Evolutionary conservation across 202 grass and related monocot genomes (phyloP), one percentile per base, ranked within the genome.

Genomic region (Zoysia matrella): DNA sequence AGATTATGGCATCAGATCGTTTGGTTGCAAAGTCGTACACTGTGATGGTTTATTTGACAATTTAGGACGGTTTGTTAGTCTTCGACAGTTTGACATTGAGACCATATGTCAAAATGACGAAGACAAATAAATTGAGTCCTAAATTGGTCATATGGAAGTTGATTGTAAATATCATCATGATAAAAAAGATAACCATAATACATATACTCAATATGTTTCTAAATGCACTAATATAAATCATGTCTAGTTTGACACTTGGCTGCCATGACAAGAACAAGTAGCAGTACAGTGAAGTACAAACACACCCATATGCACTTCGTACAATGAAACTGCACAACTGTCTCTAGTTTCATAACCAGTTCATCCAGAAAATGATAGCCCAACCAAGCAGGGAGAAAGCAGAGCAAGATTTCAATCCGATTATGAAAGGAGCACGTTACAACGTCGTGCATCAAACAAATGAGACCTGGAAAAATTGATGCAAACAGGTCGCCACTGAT

Each of bases 401-500:
- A 90, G 40, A 11, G 6, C 60, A 73, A 30, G 60, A 30, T 81
- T 77, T 66, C n/a, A 18, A 18, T 47, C 60, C 2, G 58, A 30
- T 30, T 30, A 56, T 14, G 47, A 62, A 75, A 12, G 43, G 16
- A 74, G 8, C 76, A 15, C 22, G 16, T 14, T 43, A 9, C 45
- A 67, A 6, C 52, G 13, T 2, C 48, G 40, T 51, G 48, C 15
- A 69, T 45, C 10, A 4, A 0, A 22, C 8, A 9, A 61, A 3
- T 4, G 18, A 82, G 11, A 74, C 43, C 1, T 49, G 5, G 3
- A 69, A 39, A 11, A 86, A 70, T 86, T 79, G 3, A 86, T 86
- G 73, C 62, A 90, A 14, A 89, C 86, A 79, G 84, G 74, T 84
- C 80, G 66, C 57, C 77, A 83, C 0, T 72, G 86, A 6, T 58